Percentiles rank a stretch among this genome's conserved stretches.
Evolutionary conservation across 805 yeast species (phyloP).

Genomic region (Tanozyma kutaoensis): DNA sequence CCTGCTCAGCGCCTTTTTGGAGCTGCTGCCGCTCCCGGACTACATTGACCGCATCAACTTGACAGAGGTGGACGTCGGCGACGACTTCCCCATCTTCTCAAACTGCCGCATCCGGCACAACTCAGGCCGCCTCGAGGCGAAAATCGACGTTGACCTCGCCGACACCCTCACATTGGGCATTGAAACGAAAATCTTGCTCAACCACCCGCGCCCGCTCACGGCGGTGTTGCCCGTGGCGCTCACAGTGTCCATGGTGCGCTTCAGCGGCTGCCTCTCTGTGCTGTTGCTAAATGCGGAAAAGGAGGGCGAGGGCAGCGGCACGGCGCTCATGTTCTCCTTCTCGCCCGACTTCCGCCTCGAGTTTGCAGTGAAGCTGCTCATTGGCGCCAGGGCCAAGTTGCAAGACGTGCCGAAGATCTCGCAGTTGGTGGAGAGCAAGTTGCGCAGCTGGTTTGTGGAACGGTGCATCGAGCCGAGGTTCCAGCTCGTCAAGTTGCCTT

Average conservation of each 20-base stretch:
- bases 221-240: conserved; percentile 81
- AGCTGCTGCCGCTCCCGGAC: conserved; percentile 56
- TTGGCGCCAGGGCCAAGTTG: conserved; percentile 85
- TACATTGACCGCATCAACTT: conserved; percentile 67
- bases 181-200: conserved; percentile 65
- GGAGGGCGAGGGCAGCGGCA: conserved; percentile 20
- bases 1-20: conserved; percentile 56
- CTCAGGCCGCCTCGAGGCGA: conserved; percentile 58
- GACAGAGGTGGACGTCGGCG: conserved; percentile 85
- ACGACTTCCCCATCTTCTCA: conserved; percentile 89
- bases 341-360: conserved; percentile 86
- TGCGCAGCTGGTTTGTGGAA: conserved; percentile 83
- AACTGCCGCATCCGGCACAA: conserved; percentile 72
- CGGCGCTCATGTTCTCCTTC: conserved; percentile 79
- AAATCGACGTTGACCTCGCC: conserved; percentile 79
- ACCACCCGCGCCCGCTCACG: conserved; percentile 71
- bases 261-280: conserved; percentile 80
- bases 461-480: conserved; percentile 90
- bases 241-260: conserved; percentile 78
- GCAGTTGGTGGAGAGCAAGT: conserved; percentile 65
- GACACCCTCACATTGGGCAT: conserved; percentile 81
- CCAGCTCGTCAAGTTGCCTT: conserved; percentile 74
- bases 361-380: conserved; percentile 74
- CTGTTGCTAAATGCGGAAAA: conserved; percentile 38
- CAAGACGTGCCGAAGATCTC: conserved; percentile 91